Conservation (phyloP, 805 yeast genomes). For the Ogataea methylovora region DNA sequence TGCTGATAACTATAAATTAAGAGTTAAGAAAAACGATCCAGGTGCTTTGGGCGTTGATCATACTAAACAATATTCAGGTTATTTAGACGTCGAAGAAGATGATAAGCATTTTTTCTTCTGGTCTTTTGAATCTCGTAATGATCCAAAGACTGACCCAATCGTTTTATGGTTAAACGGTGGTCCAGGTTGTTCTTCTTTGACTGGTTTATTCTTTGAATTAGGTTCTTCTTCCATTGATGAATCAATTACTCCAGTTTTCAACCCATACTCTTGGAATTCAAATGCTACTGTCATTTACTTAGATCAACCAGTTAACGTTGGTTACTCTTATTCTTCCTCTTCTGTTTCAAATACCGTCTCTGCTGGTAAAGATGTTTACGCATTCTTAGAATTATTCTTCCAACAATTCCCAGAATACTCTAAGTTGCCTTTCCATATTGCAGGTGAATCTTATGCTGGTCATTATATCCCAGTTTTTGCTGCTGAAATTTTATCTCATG, state of each 20-base stretch:
- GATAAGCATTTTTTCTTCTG: conserved; percentile 88
- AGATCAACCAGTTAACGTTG: conserved; percentile 93
- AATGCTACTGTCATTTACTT: conserved; percentile 86
- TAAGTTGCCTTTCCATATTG: conserved; percentile 58
- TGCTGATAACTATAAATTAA: conserved; percentile 34
- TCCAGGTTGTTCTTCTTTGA: conserved; percentile 90
- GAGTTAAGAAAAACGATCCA: conserved; percentile 42
- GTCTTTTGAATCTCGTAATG: conserved; percentile 88
- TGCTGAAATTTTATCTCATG: conserved; percentile 45
- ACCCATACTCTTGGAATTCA: conserved; percentile 85
- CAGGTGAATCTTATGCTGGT: conserved; percentile 84
- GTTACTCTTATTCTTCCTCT: conserved; percentile 72
- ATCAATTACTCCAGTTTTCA: conserved; percentile 59
- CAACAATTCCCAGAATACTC: conserved; percentile 71
- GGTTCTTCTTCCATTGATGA: conserved; percentile 77
- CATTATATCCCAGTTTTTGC: conserved; percentile 72
- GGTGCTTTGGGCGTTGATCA: conserved; percentile 48
- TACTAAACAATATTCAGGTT: conserved; percentile 69
- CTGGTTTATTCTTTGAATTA: conserved; percentile 84
- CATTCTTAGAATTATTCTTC: conserved; percentile 78
- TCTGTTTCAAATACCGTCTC: conserved; percentile 62
- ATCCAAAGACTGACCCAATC: conserved; percentile 80
- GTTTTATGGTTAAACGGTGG: conserved; percentile 91
- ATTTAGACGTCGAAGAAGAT: conserved; percentile 57
- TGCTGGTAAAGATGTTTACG: conserved; percentile 83